Evolutionary conservation across 148 eudicot genomes (phyloP).

Genomic region (Cornus florida): DNA sequence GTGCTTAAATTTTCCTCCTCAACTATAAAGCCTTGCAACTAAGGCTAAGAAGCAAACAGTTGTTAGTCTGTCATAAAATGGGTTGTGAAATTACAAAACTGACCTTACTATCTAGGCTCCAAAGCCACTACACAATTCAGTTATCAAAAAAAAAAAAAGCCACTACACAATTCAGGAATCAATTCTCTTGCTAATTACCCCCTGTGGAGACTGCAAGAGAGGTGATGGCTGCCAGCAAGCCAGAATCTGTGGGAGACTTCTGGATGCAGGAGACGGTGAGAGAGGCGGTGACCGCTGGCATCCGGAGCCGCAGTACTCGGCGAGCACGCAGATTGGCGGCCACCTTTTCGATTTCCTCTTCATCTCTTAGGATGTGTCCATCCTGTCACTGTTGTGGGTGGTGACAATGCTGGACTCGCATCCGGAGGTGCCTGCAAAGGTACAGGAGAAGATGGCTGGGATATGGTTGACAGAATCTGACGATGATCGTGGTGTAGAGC

Average conservation of each 20-base stretch:
- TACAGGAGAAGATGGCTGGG: constrained; percentile 43
- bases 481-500: background rate
- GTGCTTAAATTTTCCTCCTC: too few relatives aligned
- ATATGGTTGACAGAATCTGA: constrained; percentile 49
- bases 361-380: constrained; percentile 85
- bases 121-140: too few relatives aligned
- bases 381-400: constrained; percentile 80
- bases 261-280: constrained; percentile 71
- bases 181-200: too few relatives aligned
- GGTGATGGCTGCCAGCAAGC: constrained; percentile 25
- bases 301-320: constrained; percentile 35
- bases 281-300: constrained; percentile 28
- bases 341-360: constrained; percentile 78
- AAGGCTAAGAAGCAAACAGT: too few relatives aligned
- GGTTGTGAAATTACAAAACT: too few relatives aligned
- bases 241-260: constrained; percentile 69
- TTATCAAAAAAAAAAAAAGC: too few relatives aligned
- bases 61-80: too few relatives aligned
- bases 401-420: constrained; percentile 64
- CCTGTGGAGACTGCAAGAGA: background rate
- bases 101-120: too few relatives aligned
- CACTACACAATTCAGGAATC: too few relatives aligned
- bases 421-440: constrained; percentile 51
- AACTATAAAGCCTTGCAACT: too few relatives aligned
- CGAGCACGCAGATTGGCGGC: constrained; percentile 41